Evolutionary conservation across 2,329 filamentous ascomycete genomes (phyloP), one percentile per base, ranked within the genome.

Genomic region (Lachnellula subtilissima): DNA sequence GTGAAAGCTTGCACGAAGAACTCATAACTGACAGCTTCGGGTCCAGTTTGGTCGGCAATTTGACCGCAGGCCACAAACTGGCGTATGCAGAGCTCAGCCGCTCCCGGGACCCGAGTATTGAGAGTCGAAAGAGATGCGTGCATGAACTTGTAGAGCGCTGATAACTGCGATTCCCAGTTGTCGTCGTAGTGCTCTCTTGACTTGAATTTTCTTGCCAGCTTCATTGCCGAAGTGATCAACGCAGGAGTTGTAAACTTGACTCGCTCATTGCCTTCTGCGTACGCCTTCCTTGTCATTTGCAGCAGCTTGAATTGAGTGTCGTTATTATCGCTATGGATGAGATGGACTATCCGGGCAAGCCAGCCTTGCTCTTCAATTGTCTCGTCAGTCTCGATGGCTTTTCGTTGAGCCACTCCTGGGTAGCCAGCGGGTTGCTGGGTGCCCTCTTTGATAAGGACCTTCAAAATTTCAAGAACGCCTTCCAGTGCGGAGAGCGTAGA

Each of bases 1-100:
- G 93, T 97, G 67, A 99, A 99, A 0, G 94, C 93, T 72, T 99
- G 94, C 0, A 94, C 94, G 66, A 97, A 97, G 76, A 95, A 99
- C 70, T 99, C 94, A 71, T 99, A 99, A 11, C 91, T 89, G 43
- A 96, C 91, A 74, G 99, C 94, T 71, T 99, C 93, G 64, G 96
- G 95, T 2, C 88, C 89, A 11, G 86, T 90, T 72, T 94, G 87
- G 66, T 97, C 92, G 11, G 94, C 92, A 35, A 95, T 88, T 75
- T 97, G 92, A 22, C 94, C 94, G 68, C 91, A 95, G 43, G 89
- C 86, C 65, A 94, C 87, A 71, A 97, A 99, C 15, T 97, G 78
- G 2, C 94, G 88, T 49, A 99, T 80, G 0, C 90, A 86, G 19
- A 99, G 82, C 70, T 99, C 94, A 0, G 93, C 90, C 12, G 90